Percentiles rank a stretch among this genome's conserved stretches.
Conservation (phyloP, 768 basidiomycete genomes). For the Austroboletus festivus region DNA sequence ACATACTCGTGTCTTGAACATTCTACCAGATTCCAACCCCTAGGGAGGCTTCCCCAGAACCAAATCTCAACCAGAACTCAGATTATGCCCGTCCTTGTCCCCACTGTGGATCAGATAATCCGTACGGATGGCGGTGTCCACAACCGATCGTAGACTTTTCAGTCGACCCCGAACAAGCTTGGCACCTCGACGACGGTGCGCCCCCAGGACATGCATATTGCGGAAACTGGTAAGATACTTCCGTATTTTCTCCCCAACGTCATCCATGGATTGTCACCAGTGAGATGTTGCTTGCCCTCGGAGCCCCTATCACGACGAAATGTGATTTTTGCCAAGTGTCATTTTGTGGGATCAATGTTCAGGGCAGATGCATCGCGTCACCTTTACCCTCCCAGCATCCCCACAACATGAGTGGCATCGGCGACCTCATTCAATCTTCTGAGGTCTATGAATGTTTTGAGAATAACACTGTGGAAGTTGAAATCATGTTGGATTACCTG, state of each 20-base stretch:
- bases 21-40: conserved; percentile 65
- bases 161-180: conserved; percentile 66
- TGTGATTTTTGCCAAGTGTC: conserved; percentile 82
- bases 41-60: conserved; percentile 73
- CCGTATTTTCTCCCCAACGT: neutral
- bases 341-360: conserved; percentile 80
- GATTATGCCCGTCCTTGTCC: conserved; percentile 79
- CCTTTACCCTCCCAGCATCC: conserved; percentile 60
- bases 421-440: conserved; percentile 74
- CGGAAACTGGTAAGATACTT: conserved; percentile 67
- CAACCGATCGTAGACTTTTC: conserved; percentile 73
- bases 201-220: conserved; percentile 81
- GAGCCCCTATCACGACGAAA: conserved; percentile 73
- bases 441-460: conserved; percentile 81
- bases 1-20: neutral
- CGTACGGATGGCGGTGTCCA: conserved; percentile 79
- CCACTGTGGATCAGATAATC: conserved; percentile 67
- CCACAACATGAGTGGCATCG: conserved; percentile 61
- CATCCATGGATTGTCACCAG: conserved; percentile 33
- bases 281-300: conserved; percentile 70
- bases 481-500: conserved; percentile 81
- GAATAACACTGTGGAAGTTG: conserved; percentile 75
- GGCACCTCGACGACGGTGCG: conserved; percentile 71
- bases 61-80: conserved; percentile 57
- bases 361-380: conserved; percentile 65